Evolutionary conservation across 495 filamentous ascomycete species (phyloP).

Genomic region (Xylaria palmicola): DNA sequence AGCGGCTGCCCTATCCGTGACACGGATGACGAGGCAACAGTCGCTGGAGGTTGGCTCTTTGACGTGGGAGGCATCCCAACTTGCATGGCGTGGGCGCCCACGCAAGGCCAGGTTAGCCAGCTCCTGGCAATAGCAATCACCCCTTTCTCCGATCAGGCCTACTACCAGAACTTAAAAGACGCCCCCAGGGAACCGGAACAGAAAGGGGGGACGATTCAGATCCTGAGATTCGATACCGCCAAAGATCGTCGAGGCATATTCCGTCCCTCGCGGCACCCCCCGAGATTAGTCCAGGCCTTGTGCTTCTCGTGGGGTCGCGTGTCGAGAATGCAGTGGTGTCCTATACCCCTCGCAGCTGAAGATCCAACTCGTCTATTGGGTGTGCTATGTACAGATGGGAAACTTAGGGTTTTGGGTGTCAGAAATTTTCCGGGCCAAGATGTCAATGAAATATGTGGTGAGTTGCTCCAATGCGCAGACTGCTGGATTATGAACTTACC

Average conservation of each 20-base stretch:
- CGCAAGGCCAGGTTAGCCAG: conserved; percentile 32
- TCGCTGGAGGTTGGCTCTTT: conserved; percentile 41
- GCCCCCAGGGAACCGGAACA: conserved; percentile 21
- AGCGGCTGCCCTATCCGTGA: conserved; percentile 24
- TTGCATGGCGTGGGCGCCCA: conserved; percentile 45
- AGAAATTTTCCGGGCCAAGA: conserved; percentile 17
- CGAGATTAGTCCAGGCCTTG: conserved; percentile 29
- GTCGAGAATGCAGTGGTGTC: conserved; percentile 45
- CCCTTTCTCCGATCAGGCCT: conserved; percentile 45
- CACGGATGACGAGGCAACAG: conserved; percentile 16
- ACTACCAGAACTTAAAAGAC: conserved; percentile 19
- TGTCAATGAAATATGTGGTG: conserved; percentile 34
- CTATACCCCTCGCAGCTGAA: conserved; percentile 32
- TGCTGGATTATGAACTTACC: conserved; percentile 17
- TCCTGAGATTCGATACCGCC: conserved; percentile 40
- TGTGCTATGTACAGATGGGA: conserved; percentile 43
- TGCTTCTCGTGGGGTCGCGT: conserved; percentile 44
- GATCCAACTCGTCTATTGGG: conserved; percentile 35
- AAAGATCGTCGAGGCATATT: conserved; percentile 17
- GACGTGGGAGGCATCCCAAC: conserved; percentile 46
- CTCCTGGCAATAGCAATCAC: conserved; percentile 45
- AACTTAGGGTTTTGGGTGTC: conserved; percentile 40
- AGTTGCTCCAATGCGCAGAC: conserved; percentile 1
- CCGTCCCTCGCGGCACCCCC: conserved; percentile 21
- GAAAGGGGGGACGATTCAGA: conserved; percentile 37